A percentile compares a stretch with the other conserved stretches of the same genome.
Conservation (phyloP, 1,284 basidiomycete species). For the Agroathelia rolfsii region DNA sequence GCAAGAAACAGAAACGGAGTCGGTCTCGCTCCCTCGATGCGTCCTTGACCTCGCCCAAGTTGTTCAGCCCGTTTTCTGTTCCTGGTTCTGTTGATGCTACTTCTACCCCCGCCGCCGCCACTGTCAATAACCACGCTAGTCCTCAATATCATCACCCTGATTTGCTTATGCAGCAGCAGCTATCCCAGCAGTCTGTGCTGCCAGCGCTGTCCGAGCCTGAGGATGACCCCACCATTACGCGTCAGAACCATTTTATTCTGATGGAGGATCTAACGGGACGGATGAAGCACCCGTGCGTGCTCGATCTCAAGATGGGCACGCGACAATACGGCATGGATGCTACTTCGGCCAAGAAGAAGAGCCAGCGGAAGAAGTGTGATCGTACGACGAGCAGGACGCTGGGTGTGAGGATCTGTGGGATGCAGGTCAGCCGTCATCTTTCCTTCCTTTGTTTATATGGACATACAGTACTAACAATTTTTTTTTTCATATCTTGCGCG, state of each 20-base stretch:
- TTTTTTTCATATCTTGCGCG: slow-evolving; percentile 7
- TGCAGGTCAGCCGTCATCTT: slow-evolving; percentile 75
- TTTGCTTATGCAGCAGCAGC: too few species aligned
- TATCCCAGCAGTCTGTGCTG: too few species aligned
- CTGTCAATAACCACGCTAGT: too few species aligned
- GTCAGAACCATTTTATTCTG: slow-evolving; percentile 95
- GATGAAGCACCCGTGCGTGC: slow-evolving; percentile 89
- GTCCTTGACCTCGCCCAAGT: slow-evolving; percentile 10
- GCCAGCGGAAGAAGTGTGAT: slow-evolving; percentile 97
- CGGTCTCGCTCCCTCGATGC: slow-evolving; percentile 44
- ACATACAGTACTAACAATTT: not conserved
- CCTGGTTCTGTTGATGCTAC: slow-evolving; percentile 12
- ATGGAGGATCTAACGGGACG: slow-evolving; percentile 98
- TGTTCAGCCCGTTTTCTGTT: slow-evolving; percentile 8
- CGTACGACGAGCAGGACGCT: slow-evolving; percentile 86
- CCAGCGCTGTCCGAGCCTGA: too few species aligned
- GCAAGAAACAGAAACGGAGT: slow-evolving; percentile 45
- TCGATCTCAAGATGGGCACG: slow-evolving; percentile 99
- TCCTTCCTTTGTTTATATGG: slow-evolving; percentile 8
- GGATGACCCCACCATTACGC: slow-evolving; percentile 40
- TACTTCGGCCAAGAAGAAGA: slow-evolving; percentile 87
- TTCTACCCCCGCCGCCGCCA: slow-evolving; percentile 15
- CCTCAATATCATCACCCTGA: too few species aligned
- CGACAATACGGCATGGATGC: slow-evolving; percentile 97
- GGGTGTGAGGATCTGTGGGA: slow-evolving; percentile 93